Percentiles rank a stretch among this genome's conserved stretches.
Evolutionary conservation across 352 stramenopile genomes (phyloP).

Genomic region (Phytophthora pseudosyringae): DNA sequence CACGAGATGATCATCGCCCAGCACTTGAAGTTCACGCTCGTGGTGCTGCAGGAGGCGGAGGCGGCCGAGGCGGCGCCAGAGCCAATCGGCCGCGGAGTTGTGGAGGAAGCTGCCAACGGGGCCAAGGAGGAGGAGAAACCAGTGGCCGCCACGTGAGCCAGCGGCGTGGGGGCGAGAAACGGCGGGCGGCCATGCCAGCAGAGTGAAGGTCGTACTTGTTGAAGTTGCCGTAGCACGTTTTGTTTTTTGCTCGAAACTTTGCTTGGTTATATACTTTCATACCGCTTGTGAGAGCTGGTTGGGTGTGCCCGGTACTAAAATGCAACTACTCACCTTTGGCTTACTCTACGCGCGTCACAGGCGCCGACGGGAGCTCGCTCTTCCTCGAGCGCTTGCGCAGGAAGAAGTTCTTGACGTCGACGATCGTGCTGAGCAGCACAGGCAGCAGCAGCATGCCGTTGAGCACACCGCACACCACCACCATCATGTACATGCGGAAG

Average conservation of each 20-base stretch:
- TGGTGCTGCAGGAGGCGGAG: conserved; percentile 81
- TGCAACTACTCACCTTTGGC: too few relatives aligned
- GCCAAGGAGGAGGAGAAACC: conserved; percentile 61
- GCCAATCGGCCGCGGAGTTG: conserved; percentile 23
- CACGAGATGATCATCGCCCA: conserved; percentile 94
- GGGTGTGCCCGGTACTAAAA: too few relatives aligned
- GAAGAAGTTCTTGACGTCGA: conserved; percentile 53
- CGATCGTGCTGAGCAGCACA: conserved; percentile 55
- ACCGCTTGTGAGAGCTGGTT: too few relatives aligned
- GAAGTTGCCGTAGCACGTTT: too few relatives aligned
- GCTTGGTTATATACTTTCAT: too few relatives aligned
- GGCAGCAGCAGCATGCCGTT: conserved; percentile 74
- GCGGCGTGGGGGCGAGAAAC: too few relatives aligned
- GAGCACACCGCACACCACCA: conserved; percentile 77
- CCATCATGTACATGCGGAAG: conserved; percentile 90
- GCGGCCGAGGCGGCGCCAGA: conserved; percentile 33
- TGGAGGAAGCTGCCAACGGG: conserved; percentile 44
- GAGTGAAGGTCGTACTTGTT: conserved; percentile 26
- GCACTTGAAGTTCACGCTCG: conserved; percentile 88
- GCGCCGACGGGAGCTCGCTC: conserved; percentile 26
- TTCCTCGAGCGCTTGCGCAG: conserved; percentile 36
- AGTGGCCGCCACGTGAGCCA: conserved; percentile 39
- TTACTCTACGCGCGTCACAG: conserved; percentile 20
- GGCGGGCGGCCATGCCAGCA: too few relatives aligned
- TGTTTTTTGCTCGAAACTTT: too few relatives aligned